Evolutionary conservation across 2,329 filamentous ascomycete species (phyloP), one percentile per base, ranked within the genome.

Genomic region (Ascochyta koolunga): DNA sequence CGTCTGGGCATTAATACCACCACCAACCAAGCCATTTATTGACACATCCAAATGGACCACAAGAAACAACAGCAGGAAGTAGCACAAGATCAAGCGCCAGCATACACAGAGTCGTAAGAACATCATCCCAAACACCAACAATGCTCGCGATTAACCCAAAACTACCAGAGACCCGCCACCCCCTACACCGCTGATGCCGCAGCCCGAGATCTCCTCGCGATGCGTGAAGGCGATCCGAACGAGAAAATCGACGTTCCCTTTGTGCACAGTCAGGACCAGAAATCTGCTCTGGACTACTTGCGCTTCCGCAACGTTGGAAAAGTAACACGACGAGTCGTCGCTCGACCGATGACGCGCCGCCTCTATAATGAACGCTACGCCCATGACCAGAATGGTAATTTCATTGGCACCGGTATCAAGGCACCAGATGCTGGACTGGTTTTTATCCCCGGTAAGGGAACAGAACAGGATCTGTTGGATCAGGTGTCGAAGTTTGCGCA

Each of bases 341-440:
- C 63, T 29, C 58, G 67, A 2, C 65, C 64, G 37, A 71, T 72
- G 68, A 61, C 57, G 15, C 62, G 69, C 22, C 51, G 59, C 13
- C 56, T 64, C 25, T 71, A 70, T 49, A 47, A 62, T 18, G 66
- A 66, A 53, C 61, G 62, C 49, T 72, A 70, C 52, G 66, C 66
- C 5, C 67, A 66, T 33, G 64, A 71, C 44, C 54, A 55, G 0
- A 50, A 68, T 7, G 68, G 66, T 0, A 68, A 71, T 18, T 70
- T 69, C 33, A 41, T 70, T 25, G 66, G 68, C 2, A 69, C 66
- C 1, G 57, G 62, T 19, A 51, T 55, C 18, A 54, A 55, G 5
- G 61, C 66, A 8, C 56, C 47, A 5, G 64, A 67, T 55, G 64
- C 65, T 22, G 60, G 61, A 3, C 36, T 70, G 25, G 65, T 70